Conservation (phyloP, 2,329 filamentous ascomycete species). For the Coniochaeta sp. region DNA sequence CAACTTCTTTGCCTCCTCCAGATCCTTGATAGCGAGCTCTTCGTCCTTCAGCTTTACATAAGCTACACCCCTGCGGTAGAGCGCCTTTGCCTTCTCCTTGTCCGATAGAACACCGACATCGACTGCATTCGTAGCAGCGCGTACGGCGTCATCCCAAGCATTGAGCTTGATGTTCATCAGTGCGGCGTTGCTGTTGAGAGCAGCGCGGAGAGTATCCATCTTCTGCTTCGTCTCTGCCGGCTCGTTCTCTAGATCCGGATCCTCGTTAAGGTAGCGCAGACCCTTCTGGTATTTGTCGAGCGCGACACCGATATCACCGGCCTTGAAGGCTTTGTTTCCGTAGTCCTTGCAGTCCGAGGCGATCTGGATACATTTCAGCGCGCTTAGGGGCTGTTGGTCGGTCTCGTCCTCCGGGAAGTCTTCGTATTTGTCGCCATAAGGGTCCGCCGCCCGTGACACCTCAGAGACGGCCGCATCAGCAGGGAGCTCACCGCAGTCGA, state of each 20-base stretch:
- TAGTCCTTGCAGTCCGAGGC: constrained; percentile 81
- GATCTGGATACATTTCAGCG: constrained; percentile 66
- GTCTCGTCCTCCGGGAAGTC: constrained; percentile 87
- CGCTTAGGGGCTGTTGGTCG: constrained; percentile 48
- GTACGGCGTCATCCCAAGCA: constrained; percentile 62
- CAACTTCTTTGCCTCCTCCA: constrained; percentile 68
- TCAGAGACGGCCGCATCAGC: constrained; percentile 61
- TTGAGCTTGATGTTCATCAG: constrained; percentile 77
- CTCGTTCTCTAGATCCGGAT: constrained; percentile 67
- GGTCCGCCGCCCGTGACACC: constrained; percentile 62
- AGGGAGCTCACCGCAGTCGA: constrained; percentile 78
- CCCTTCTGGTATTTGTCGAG: constrained; percentile 94
- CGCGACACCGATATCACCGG: constrained; percentile 59
- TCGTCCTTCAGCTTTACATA: constrained; percentile 73
- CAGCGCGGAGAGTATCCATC: constrained; percentile 70
- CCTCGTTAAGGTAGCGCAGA: constrained; percentile 80
- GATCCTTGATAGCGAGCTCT: constrained; percentile 67
- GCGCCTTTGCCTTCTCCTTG: constrained; percentile 80
- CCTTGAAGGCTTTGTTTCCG: constrained; percentile 90
- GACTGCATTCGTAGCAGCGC: constrained; percentile 66
- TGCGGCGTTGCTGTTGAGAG: constrained; percentile 81
- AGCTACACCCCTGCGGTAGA: constrained; percentile 78
- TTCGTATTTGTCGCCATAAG: constrained; percentile 85
- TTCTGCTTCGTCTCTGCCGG: constrained; percentile 58
- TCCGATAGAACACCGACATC: constrained; percentile 58